These are phyloP conservation scores for Epichloe sibirici DNA, from an alignment of 2,329 filamentous ascomycete species.

Conservation along the genomic window DNA sequence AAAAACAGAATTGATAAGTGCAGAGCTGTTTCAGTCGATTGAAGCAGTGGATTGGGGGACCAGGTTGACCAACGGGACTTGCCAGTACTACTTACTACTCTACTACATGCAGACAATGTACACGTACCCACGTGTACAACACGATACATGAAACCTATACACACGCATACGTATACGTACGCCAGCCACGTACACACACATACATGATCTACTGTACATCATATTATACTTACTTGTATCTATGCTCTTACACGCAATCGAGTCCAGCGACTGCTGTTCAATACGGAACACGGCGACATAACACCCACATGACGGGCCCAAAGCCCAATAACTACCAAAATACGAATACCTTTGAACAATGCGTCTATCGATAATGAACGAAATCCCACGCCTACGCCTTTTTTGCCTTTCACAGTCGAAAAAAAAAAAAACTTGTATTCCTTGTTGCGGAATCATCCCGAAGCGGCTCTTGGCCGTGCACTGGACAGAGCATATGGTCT, in stretches of 20 bases:
- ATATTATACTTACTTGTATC: neutral
- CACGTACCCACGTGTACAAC: neutral
- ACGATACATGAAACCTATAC: neutral
- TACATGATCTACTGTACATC: neutral
- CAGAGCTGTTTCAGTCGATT: too few relatives aligned
- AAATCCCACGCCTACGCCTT: conserved; percentile 3
- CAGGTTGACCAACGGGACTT: too few relatives aligned
- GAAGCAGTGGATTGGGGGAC: too few relatives aligned
- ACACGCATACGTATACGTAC: neutral
- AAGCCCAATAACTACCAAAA: neutral
- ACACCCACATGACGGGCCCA: neutral
- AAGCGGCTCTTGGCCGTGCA: neutral
- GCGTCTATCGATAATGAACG: conserved; percentile 1
- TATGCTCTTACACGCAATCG: conserved; percentile 5
- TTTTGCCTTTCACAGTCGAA: neutral
- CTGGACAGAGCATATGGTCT: neutral
- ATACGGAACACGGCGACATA: neutral
- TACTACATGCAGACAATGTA: neutral
- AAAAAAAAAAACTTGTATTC: neutral
- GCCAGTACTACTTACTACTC: too few relatives aligned
- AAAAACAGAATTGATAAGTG: too few relatives aligned
- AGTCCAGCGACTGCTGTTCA: conserved; percentile 5
- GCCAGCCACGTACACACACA: neutral
- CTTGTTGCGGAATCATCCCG: neutral
- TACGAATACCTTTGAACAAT: conserved; percentile 4